phyloP scores from a whole-genome alignment of 306 rosid genomes.

The Begonia peltatifolia region DNA sequence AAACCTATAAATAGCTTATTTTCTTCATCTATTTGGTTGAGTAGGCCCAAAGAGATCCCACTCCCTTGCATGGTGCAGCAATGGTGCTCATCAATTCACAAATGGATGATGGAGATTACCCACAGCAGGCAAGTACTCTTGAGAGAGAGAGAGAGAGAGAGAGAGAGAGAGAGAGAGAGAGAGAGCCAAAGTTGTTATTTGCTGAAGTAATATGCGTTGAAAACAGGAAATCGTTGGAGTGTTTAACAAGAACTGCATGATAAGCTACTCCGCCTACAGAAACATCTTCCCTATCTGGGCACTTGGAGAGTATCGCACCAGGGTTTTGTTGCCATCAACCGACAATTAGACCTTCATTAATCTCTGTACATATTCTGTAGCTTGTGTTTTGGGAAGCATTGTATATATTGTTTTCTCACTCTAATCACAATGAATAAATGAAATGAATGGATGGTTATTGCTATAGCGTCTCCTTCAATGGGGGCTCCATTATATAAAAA shows the following conservation, averaged over 20 bases:
- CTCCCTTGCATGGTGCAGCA: constrained; percentile 48
- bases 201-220: too few species aligned
- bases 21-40: too few species aligned
- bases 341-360: too few species aligned
- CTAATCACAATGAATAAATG: too few species aligned
- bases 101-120: constrained; percentile 48
- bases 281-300: constrained; percentile 76
- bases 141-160: not conserved
- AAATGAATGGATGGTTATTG: too few species aligned
- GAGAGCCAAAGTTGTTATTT: not conserved
- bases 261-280: constrained; percentile 45
- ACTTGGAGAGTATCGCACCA: constrained; percentile 38
- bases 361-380: too few species aligned
- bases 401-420: too few species aligned
- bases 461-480: too few species aligned
- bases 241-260: constrained; percentile 39
- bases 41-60: constrained; percentile 41
- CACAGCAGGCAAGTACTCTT: constrained; percentile 44
- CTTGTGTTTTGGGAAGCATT: too few species aligned
- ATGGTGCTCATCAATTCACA: constrained; percentile 44
- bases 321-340: not conserved
- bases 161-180: not conserved
- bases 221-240: constrained; percentile 46
- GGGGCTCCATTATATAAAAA: too few species aligned
- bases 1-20: too few species aligned